Percentiles rank a stretch among this genome's conserved stretches.
phyloP scores from a whole-genome alignment of 306 rosid genomes.

The Quercus gilva region DNA sequence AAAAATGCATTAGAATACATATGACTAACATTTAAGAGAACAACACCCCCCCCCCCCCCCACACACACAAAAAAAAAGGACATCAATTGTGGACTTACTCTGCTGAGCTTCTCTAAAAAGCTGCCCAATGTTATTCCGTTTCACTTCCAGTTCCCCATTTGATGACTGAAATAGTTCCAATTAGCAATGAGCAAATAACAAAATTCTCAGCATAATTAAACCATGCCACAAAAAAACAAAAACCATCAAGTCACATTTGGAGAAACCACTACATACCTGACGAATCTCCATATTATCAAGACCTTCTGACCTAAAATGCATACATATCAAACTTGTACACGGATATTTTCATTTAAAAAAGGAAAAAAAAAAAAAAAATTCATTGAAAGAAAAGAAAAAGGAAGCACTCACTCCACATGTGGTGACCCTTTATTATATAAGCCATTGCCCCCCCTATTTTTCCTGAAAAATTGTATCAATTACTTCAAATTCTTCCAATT shows the following conservation, averaged over 20 bases:
- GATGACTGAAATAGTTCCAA: slow-evolving; percentile 32
- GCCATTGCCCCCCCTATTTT: slow-evolving; percentile 36
- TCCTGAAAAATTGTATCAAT: slow-evolving; percentile 33
- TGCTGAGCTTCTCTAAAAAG: slow-evolving; percentile 84
- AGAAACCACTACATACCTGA: slow-evolving; percentile 40
- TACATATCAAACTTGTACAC: slow-evolving; percentile 7
- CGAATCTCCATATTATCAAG: slow-evolving; percentile 35
- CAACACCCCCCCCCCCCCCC: not conserved
- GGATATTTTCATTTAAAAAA: not conserved
- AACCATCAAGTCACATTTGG: slow-evolving; percentile 1
- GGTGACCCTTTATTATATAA: slow-evolving; percentile 16
- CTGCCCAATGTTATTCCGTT: slow-evolving; percentile 49
- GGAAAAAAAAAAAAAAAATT: not conserved
- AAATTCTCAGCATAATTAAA: slow-evolving; percentile 1
- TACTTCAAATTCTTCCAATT: not conserved
- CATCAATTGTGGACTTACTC: slow-evolving; percentile 45
- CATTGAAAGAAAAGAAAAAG: not conserved
- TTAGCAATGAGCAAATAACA: not conserved
- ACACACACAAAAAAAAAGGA: not conserved
- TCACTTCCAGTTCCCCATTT: slow-evolving; percentile 32
- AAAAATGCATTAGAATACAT: slow-evolving; percentile 6
- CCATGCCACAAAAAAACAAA: slow-evolving; percentile 2
- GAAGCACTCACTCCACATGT: slow-evolving; percentile 28
- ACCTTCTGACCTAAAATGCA: slow-evolving; percentile 47
- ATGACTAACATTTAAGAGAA: not conserved